Conservation (phyloP, 176 grass and related monocot species). For the Hordeum marinum region DNA sequence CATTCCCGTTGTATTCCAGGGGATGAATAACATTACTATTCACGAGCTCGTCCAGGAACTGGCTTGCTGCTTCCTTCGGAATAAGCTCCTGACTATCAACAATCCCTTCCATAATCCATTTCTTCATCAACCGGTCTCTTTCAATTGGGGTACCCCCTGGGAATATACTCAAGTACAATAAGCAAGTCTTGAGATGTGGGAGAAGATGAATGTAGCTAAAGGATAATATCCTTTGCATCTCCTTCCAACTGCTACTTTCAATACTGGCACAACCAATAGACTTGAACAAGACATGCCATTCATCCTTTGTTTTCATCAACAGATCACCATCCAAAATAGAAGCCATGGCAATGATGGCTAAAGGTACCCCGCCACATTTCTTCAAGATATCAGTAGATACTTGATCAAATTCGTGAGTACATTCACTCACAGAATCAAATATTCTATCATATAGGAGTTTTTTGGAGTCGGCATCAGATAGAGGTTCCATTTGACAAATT, state of each 20-base stretch:
- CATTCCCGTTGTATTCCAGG: background rate
- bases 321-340: background rate
- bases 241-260: accelerated
- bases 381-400: background rate
- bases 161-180: background rate
- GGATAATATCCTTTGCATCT: background rate
- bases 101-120: background rate
- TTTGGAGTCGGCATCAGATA: background rate
- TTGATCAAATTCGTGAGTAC: background rate
- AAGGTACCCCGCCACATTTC: too few relatives aligned
- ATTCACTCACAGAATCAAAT: background rate
- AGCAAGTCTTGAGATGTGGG: accelerated
- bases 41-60: background rate
- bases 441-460: background rate
- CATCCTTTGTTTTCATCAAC: background rate
- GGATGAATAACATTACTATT: background rate
- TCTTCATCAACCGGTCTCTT: background rate
- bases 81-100: background rate
- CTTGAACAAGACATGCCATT: background rate
- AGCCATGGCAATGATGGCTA: background rate
- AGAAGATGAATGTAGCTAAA: background rate
- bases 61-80: background rate
- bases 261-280: background rate
- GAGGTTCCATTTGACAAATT: background rate
- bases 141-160: accelerated